Conservation (phyloP, 1,284 basidiomycete genomes). For the Rhodotorula mucilaginosa region DNA sequence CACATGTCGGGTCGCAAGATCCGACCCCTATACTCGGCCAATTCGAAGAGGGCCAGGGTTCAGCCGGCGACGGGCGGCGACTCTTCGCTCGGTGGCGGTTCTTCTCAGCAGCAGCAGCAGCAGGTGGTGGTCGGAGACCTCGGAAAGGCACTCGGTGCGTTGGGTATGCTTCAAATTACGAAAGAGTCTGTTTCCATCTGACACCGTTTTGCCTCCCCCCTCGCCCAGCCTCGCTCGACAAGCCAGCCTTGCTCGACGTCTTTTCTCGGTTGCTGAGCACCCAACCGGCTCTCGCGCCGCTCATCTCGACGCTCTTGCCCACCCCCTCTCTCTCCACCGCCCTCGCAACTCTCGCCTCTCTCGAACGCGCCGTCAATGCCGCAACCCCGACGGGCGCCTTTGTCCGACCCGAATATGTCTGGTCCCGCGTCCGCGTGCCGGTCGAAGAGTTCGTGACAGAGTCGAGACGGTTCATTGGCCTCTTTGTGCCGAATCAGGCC, state of each 20-base stretch:
- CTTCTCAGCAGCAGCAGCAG: neutral
- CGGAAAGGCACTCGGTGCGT: slow-evolving; percentile 38
- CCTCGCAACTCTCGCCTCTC: slow-evolving; percentile 19
- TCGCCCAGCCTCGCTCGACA: slow-evolving; percentile 35
- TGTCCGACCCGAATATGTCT: slow-evolving; percentile 42
- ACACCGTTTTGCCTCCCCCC: neutral
- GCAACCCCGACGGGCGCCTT: slow-evolving; percentile 36
- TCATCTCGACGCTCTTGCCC: slow-evolving; percentile 39
- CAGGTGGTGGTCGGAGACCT: slow-evolving; percentile 17
- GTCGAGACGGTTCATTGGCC: slow-evolving; percentile 22
- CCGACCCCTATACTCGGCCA: neutral
- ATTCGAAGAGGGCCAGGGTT: neutral
- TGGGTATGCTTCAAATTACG: too few relatives aligned
- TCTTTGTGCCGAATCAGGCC: slow-evolving; percentile 25
- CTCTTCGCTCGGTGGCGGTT: neutral
- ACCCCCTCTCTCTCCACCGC: slow-evolving; percentile 38
- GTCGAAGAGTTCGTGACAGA: slow-evolving; percentile 42
- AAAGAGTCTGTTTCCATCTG: neutral
- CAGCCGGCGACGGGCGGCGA: neutral
- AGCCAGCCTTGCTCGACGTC: slow-evolving; percentile 39
- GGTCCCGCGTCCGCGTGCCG: slow-evolving; percentile 38
- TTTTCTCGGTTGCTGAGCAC: slow-evolving; percentile 38
- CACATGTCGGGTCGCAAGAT: neutral
- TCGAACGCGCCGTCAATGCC: slow-evolving; percentile 35
- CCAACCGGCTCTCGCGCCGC: slow-evolving; percentile 38